These are phyloP conservation scores for Backusella tuberculispora DNA, from an alignment of 192 early-diverging fungal species.

Conservation along the genomic window DNA sequence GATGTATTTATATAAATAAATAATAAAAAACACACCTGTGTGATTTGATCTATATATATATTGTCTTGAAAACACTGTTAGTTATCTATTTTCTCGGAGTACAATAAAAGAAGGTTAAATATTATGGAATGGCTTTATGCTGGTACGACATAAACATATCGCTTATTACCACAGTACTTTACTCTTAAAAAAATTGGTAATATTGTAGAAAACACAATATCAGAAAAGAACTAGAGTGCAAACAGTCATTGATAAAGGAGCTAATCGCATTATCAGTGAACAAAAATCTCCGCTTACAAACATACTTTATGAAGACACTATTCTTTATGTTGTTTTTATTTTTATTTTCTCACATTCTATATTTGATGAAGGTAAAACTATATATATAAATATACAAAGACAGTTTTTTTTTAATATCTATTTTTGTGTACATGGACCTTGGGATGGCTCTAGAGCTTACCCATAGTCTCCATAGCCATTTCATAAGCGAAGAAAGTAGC, in stretches of 20 bases:
- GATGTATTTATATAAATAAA: not conserved
- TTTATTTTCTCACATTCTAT: slow-evolving; percentile 13
- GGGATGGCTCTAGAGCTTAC: not conserved
- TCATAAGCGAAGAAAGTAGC: slow-evolving; percentile 82
- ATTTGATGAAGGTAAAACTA: not conserved
- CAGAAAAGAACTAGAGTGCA: not conserved
- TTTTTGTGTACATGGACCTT: not conserved
- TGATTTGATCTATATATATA: not conserved
- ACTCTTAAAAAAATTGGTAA: not conserved
- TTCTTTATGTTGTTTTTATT: not conserved
- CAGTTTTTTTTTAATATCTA: not conserved
- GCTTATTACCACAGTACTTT: not conserved
- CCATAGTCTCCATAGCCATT: slow-evolving; percentile 57
- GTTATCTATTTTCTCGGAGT: not conserved
- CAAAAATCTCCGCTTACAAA: not conserved
- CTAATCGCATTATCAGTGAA: too few species aligned
- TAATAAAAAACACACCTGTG: not conserved
- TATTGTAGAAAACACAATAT: not conserved
- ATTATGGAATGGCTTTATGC: not conserved
- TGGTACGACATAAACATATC: not conserved
- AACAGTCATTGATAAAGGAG: too few species aligned
- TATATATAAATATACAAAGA: not conserved
- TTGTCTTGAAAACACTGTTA: not conserved
- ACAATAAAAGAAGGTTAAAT: not conserved
- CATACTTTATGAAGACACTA: not conserved